Conservation (phyloP, 2,329 filamentous ascomycete genomes). For the Clarireedia homoeocarpa region DNA sequence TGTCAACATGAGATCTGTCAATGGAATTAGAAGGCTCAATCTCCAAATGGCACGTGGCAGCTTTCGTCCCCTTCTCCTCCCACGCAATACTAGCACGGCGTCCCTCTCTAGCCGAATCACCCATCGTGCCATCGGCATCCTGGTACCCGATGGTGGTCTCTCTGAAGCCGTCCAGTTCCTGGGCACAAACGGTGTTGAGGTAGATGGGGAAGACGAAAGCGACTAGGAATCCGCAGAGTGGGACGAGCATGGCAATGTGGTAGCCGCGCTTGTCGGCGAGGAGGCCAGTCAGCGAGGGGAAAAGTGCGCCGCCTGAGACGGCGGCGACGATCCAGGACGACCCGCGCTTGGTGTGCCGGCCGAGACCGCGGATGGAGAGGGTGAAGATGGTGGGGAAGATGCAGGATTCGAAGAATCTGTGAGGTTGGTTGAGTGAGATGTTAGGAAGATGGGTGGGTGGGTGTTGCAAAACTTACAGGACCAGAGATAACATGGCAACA, state of each 20-base stretch:
- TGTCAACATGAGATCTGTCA: background rate
- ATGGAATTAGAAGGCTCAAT: background rate
- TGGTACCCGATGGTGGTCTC: slow-evolving; percentile 30
- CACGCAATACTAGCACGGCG: background rate
- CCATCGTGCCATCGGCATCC: slow-evolving; percentile 6
- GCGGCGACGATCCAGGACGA: slow-evolving; percentile 62
- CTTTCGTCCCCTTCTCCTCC: slow-evolving; percentile 2
- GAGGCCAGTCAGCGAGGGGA: slow-evolving; percentile 17
- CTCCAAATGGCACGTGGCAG: background rate
- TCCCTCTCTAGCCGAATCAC: background rate
- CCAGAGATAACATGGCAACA: slow-evolving; percentile 56
- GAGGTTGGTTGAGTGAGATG: background rate
- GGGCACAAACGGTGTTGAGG: slow-evolving; percentile 27
- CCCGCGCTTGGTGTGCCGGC: slow-evolving; percentile 70
- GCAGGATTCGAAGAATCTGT: slow-evolving; percentile 61
- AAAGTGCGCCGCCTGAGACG: slow-evolving; percentile 23
- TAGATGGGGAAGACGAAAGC: slow-evolving; percentile 31
- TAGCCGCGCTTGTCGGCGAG: slow-evolving; percentile 8
- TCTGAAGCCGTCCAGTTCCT: slow-evolving; percentile 31
- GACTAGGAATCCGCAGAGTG: slow-evolving; percentile 29
- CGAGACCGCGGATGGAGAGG: slow-evolving; percentile 70
- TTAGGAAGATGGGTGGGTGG: background rate
- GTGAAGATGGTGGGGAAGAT: slow-evolving; percentile 79
- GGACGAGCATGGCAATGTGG: slow-evolving; percentile 26
- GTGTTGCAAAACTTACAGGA: slow-evolving; percentile 37